Percentiles rank a stretch among this genome's conserved stretches.
Conservation (phyloP, 495 filamentous ascomycete genomes). For the Penicillium antarcticum region DNA sequence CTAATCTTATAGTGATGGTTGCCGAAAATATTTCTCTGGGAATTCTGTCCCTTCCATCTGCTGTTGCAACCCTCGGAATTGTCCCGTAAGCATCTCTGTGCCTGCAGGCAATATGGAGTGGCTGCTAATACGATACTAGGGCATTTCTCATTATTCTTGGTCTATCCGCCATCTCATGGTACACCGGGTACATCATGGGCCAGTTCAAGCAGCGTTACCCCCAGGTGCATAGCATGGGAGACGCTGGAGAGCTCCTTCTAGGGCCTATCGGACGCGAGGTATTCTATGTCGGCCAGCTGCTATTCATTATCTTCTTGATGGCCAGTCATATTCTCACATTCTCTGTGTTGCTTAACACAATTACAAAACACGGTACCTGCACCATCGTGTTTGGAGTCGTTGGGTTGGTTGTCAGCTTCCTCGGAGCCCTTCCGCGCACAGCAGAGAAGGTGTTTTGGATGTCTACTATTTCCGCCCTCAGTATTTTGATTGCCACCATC, state of each 20-base stretch:
- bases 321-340: slow-evolving; percentile 73
- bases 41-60: slow-evolving; percentile 53
- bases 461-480: slow-evolving; percentile 50
- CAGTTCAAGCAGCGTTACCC: slow-evolving; percentile 25
- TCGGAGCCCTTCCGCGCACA: slow-evolving; percentile 14
- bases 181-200: slow-evolving; percentile 23
- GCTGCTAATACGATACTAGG: slow-evolving; percentile 1
- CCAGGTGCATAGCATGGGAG: slow-evolving; percentile 48
- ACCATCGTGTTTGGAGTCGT: slow-evolving; percentile 58
- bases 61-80: slow-evolving; percentile 59
- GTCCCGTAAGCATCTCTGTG: slow-evolving; percentile 46
- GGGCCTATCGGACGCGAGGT: slow-evolving; percentile 62
- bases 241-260: slow-evolving; percentile 65
- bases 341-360: slow-evolving; percentile 64
- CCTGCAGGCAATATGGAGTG: background rate
- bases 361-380: slow-evolving; percentile 63
- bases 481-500: slow-evolving; percentile 61
- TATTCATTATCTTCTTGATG: slow-evolving; percentile 68
- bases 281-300: slow-evolving; percentile 53
- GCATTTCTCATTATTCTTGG: slow-evolving; percentile 47
- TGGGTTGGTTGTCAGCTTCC: slow-evolving; percentile 17
- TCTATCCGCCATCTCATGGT: slow-evolving; percentile 52
- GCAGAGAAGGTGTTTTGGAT: slow-evolving; percentile 15
- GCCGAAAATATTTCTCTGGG: slow-evolving; percentile 63
- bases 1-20: slow-evolving; percentile 44